Base-by-base conservation (phyloP, 257 asterid genomes). In the Jacaranda copaia region DNA sequence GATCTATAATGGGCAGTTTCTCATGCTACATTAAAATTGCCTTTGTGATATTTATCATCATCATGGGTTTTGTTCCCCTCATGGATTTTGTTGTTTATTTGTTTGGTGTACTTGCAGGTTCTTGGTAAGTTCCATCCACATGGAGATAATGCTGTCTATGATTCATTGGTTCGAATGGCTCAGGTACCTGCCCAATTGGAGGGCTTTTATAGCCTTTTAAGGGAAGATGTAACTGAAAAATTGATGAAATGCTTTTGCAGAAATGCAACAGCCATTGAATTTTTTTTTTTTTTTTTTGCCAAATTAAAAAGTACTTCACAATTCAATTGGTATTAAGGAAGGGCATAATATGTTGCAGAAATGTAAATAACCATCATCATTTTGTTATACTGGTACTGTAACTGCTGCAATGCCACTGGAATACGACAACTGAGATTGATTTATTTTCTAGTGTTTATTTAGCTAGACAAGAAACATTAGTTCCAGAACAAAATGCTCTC, bases 41-140 rank as follows among this genome's bases (percentile, higher is more conserved):
- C 38, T 35, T 67, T 32, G 76, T 73, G 63, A 35, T 65, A 19
- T 25, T 12, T 60, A 25, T 32, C 68, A 25, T 38, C 52, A 7
- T 32, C 63, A 8, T 25, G 36, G 42, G 11, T 56, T 60, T 66
- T 45, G 69, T 35, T 48, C 58, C 65, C 6, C 58, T 67, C 49
- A 39, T 83, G 60, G 65, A 35, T 78, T 77, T 80, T 60, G 14
- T 43, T 64, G 53, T 53, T 4, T 14, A 71, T 70, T 74, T 55
- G 53, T 12, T 77, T 79, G 81, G 57, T 73, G 64, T 52, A 68
- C 71, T 61, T 81, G 56, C 82, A 95, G 99, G 99, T 96, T 70
- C 97, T 96, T 56, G 99, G 99, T 11, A 96, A 93, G 86, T 96
- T 89, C 76, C 99, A 96, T 82, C 99, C 99, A 13, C 99, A 96